Percentiles rank a stretch among this genome's conserved stretches.
phyloP scores from a whole-genome alignment of 1,139 yeast species.

The Pichia sp. region DNA sequence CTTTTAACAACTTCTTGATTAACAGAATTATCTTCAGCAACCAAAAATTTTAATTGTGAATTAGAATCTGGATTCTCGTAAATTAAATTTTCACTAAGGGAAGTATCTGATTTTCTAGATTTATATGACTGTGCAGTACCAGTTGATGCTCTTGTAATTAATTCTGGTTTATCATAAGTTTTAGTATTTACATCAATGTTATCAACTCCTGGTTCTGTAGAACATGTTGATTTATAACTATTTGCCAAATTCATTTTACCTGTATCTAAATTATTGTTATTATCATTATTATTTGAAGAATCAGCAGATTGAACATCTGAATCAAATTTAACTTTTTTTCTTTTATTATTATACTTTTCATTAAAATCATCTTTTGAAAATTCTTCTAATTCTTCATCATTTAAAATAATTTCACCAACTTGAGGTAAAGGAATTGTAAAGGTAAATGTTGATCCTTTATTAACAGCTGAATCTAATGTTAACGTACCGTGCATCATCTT shows the following conservation, averaged over 20 bases:
- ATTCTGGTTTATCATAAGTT: slow-evolving; percentile 39
- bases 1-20: slow-evolving; percentile 87
- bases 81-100: slow-evolving; percentile 7
- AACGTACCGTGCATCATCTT: slow-evolving; percentile 84
- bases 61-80: slow-evolving; percentile 1
- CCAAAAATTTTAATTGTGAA: slow-evolving; percentile 38
- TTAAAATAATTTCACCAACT: slow-evolving; percentile 50
- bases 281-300: background rate
- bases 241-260: slow-evolving; percentile 8
- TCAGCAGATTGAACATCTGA: slow-evolving; percentile 11
- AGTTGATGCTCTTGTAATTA: slow-evolving; percentile 46
- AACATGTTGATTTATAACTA: slow-evolving; percentile 4
- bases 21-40: slow-evolving; percentile 92
- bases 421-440: slow-evolving; percentile 75
- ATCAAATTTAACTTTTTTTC: slow-evolving; percentile 37
- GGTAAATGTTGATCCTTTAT: slow-evolving; percentile 75
- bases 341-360: slow-evolving; percentile 34
- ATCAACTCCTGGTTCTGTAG: background rate
- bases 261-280: background rate
- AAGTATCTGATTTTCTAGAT: slow-evolving; percentile 15
- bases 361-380: slow-evolving; percentile 44
- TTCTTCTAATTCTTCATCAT: slow-evolving; percentile 28
- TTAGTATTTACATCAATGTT: background rate
- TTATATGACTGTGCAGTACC: slow-evolving; percentile 47
- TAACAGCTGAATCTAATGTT: slow-evolving; percentile 59